Evolutionary conservation across 345 rosid genomes (phyloP).

Genomic region (Erodium maritimum): DNA sequence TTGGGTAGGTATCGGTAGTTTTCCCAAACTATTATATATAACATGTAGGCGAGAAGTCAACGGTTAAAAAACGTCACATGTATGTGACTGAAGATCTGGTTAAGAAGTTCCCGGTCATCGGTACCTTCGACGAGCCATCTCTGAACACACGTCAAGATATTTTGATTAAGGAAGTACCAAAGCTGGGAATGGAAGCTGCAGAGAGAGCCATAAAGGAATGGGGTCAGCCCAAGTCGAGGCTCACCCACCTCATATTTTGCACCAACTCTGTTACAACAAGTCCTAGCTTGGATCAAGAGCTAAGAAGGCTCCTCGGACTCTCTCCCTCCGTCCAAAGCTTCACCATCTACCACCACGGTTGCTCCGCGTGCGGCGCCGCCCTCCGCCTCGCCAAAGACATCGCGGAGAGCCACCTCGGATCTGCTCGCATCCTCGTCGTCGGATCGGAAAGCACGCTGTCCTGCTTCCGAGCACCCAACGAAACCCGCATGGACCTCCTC

Average conservation of each 20-base stretch:
- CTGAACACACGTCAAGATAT: conserved; percentile 39
- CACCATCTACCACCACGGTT: conserved; percentile 52
- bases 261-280: conserved; percentile 43
- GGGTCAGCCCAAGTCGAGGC: conserved; percentile 45
- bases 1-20: no score
- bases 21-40: no score
- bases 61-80: conserved; percentile 1
- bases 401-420: conserved; percentile 42
- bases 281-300: conserved; percentile 55
- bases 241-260: conserved; percentile 49
- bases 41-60: conserved; percentile 2
- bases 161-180: conserved; percentile 34
- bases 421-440: conserved; percentile 37
- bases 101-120: conserved; percentile 5
- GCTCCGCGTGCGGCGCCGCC: conserved; percentile 36
- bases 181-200: conserved; percentile 40
- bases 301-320: conserved; percentile 44
- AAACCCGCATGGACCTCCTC: conserved; percentile 28
- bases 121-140: conserved; percentile 30
- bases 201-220: conserved; percentile 33
- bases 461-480: conserved; percentile 40
- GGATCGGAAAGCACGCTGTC: conserved; percentile 25
- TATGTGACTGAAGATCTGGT: conserved; percentile 3
- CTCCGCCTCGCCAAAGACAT: conserved; percentile 45
- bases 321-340: conserved; percentile 37